These are phyloP conservation scores for Leccinum imitatum DNA, from an alignment of 768 basidiomycete genomes.

Conservation along the genomic window DNA sequence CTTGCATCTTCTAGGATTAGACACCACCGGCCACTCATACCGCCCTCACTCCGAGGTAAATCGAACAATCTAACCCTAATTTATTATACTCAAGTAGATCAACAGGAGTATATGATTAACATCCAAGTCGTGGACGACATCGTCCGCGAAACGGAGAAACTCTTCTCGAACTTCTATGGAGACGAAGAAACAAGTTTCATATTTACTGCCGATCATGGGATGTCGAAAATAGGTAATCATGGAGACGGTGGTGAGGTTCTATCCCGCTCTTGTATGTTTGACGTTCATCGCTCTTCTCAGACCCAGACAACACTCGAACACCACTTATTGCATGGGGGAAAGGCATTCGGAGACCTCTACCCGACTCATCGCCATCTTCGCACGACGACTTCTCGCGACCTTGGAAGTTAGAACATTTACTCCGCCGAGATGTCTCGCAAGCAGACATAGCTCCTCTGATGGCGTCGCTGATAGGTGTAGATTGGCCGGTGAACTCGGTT, in stretches of 20 bases:
- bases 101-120: slow-evolving; percentile 82
- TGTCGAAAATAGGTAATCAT: slow-evolving; percentile 86
- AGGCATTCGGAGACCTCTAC: slow-evolving; percentile 69
- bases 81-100: neutral
- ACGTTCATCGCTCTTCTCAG: slow-evolving; percentile 37
- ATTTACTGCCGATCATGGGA: slow-evolving; percentile 89
- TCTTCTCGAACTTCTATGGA: slow-evolving; percentile 62
- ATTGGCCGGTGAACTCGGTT: slow-evolving; percentile 82
- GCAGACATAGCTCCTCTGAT: slow-evolving; percentile 81
- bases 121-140: slow-evolving; percentile 77
- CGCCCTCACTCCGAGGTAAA: slow-evolving; percentile 73
- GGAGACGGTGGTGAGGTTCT: slow-evolving; percentile 71
- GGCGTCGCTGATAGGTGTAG: slow-evolving; percentile 66
- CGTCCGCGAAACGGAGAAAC: slow-evolving; percentile 60
- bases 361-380: slow-evolving; percentile 52
- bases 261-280: neutral
- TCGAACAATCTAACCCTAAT: neutral
- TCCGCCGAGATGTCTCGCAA: slow-evolving; percentile 77
- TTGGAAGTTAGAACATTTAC: slow-evolving; percentile 59
- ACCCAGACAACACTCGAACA: slow-evolving; percentile 86
- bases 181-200: slow-evolving; percentile 72
- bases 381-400: slow-evolving; percentile 69
- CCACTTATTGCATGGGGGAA: slow-evolving; percentile 83
- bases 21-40: slow-evolving; percentile 87
- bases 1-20: slow-evolving; percentile 78